These are phyloP conservation scores for Penicillium sp. DNA, from an alignment of 2,329 filamentous ascomycete species.

Conservation along the genomic window DNA sequence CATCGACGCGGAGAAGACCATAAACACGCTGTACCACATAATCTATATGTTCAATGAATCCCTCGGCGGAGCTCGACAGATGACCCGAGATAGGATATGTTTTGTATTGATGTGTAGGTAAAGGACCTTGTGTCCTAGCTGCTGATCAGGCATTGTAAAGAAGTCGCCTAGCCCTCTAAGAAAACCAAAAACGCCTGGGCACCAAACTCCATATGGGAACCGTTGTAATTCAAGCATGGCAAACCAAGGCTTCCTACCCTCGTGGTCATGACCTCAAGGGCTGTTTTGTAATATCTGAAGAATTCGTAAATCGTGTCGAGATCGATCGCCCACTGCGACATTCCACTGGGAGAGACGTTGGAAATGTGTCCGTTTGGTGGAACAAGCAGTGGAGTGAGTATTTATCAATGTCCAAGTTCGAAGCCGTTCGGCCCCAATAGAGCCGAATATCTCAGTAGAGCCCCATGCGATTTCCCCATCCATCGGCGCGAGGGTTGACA, in stretches of 20 bases:
- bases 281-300: constrained; percentile 2
- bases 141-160: background rate
- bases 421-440: background rate
- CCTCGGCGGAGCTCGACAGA: background rate
- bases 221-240: background rate
- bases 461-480: constrained; percentile 76
- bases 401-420: background rate
- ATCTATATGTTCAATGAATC: background rate
- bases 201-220: background rate
- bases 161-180: background rate
- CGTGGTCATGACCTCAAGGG: background rate
- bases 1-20: too few species aligned
- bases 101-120: background rate
- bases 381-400: background rate
- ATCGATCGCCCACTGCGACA: background rate
- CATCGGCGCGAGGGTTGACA: constrained; percentile 75
- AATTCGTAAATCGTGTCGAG: constrained; percentile 6
- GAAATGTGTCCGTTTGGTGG: constrained; percentile 4
- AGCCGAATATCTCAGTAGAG: constrained; percentile 54
- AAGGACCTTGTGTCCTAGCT: background rate
- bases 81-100: background rate
- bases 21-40: too few species aligned
- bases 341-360: background rate
- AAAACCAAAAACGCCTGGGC: background rate
- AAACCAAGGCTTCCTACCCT: background rate